These are phyloP conservation scores for Austroboletus eburneus DNA, from an alignment of 768 basidiomycete species.

Conservation along the genomic window DNA sequence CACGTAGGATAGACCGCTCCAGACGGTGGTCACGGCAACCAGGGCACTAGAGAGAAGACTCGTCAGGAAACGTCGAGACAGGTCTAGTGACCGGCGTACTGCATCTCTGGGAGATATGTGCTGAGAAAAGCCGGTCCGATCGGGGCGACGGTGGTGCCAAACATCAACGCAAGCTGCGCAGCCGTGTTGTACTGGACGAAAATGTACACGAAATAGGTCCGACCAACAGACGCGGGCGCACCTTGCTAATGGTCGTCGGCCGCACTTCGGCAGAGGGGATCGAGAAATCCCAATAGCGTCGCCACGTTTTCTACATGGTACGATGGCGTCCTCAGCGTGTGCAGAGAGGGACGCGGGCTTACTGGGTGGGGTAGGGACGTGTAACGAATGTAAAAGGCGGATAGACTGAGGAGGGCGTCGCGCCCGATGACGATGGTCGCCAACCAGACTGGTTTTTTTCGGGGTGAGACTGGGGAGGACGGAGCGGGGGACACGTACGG, in stretches of 20 bases:
- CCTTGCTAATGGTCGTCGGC: slow-evolving; percentile 94
- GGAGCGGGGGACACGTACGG: slow-evolving; percentile 49
- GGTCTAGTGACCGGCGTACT: slow-evolving; percentile 49
- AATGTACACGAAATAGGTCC: not conserved
- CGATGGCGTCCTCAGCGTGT: slow-evolving; percentile 1
- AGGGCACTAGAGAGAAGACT: slow-evolving; percentile 55
- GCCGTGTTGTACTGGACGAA: slow-evolving; percentile 77
- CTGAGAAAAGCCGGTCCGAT: slow-evolving; percentile 60
- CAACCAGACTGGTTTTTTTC: slow-evolving; percentile 61
- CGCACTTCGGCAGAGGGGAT: slow-evolving; percentile 93
- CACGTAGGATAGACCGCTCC: slow-evolving; percentile 84
- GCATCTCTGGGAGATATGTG: slow-evolving; percentile 57
- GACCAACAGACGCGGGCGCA: slow-evolving; percentile 21
- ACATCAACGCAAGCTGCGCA: slow-evolving; percentile 90
- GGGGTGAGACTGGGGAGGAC: no score
- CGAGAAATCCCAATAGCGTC: slow-evolving; percentile 94
- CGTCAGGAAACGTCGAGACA: not conserved
- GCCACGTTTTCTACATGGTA: slow-evolving; percentile 74
- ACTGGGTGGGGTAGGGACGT: slow-evolving; percentile 85
- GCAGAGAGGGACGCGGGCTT: slow-evolving; percentile 8
- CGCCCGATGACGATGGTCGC: slow-evolving; percentile 85
- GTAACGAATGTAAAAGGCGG: slow-evolving; percentile 92
- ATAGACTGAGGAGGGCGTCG: slow-evolving; percentile 79
- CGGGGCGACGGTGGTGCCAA: slow-evolving; percentile 79
- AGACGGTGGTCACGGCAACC: slow-evolving; percentile 87